phyloP scores from a whole-genome alignment of 1,284 basidiomycete genomes.

The Cutaneotrichosporon mucoides region DNA sequence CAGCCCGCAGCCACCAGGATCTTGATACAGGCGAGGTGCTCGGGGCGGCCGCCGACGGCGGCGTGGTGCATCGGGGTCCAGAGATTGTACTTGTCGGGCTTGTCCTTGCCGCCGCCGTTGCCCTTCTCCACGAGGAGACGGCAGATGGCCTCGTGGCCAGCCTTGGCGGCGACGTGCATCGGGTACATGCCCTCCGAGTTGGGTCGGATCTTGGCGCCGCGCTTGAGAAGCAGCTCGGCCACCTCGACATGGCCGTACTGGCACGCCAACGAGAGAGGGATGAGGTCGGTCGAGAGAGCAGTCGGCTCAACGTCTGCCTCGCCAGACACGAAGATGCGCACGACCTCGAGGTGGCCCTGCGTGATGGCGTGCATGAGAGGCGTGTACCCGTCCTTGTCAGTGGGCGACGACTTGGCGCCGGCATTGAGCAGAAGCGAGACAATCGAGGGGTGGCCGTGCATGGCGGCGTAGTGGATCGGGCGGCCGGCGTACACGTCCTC shows the following conservation, averaged over 20 bases:
- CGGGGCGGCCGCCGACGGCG: conserved; percentile 67
- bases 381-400: conserved; percentile 91
- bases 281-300: conserved; percentile 63
- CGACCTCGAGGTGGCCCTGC: conserved; percentile 76
- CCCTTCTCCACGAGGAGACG: conserved; percentile 66
- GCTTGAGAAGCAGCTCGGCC: conserved; percentile 68
- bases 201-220: conserved; percentile 71
- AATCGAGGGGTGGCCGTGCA: conserved; percentile 78
- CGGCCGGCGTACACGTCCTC: conserved; percentile 76
- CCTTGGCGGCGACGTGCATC: conserved; percentile 94
- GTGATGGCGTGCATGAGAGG: conserved; percentile 90
- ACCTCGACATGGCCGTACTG: conserved; percentile 85
- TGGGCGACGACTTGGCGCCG: conserved; percentile 61
- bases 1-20: conserved; percentile 76
- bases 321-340: conserved; percentile 68
- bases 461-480: conserved; percentile 91
- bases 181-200: conserved; percentile 96
- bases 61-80: conserved; percentile 99
- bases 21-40: conserved; percentile 66
- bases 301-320: conserved; percentile 57
- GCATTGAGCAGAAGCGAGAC: conserved; percentile 73
- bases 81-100: conserved; percentile 91
- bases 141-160: conserved; percentile 83
- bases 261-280: conserved; percentile 85
- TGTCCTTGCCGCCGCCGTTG: conserved; percentile 66